Conservation (phyloP, 78 protist species). For the Dictyostelium purpureum region DNA sequence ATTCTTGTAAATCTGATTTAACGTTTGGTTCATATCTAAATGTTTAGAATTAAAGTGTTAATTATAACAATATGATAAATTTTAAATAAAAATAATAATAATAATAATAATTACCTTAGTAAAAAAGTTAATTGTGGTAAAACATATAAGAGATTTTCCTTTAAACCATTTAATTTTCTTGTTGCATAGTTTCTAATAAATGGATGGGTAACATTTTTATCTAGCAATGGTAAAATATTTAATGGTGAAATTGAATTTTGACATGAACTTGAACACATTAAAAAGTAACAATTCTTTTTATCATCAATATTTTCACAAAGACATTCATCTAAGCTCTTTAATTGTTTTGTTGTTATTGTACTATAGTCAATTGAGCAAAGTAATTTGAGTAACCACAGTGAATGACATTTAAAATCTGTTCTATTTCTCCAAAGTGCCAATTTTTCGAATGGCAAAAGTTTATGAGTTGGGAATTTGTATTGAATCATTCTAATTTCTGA, state of each 20-base stretch:
- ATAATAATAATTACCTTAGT: slow-evolving; percentile 21
- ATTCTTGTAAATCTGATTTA: background rate
- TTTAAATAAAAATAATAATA: background rate
- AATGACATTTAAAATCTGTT: slow-evolving; percentile 34
- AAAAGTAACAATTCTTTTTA: slow-evolving; percentile 1
- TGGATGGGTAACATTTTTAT: slow-evolving; percentile 2
- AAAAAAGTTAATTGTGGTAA: slow-evolving; percentile 58
- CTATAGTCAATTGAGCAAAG: slow-evolving; percentile 36
- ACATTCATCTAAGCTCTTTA: background rate
- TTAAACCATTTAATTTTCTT: background rate
- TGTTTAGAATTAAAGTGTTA: background rate
- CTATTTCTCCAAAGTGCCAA: slow-evolving; percentile 67
- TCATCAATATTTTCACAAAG: background rate
- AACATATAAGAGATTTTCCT: background rate
- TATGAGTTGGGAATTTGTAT: slow-evolving; percentile 27
- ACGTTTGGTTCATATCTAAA: slow-evolving; percentile 23
- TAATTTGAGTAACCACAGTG: slow-evolving; percentile 52
- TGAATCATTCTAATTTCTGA: slow-evolving; percentile 56
- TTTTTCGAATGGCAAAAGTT: background rate
- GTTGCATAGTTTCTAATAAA: slow-evolving; percentile 42
- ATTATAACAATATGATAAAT: background rate
- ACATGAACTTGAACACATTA: slow-evolving; percentile 70
- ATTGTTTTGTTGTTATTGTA: background rate
- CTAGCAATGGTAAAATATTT: slow-evolving; percentile 52
- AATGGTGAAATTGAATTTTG: background rate